Base-by-base conservation (phyloP, 306 rosid species). In the Lathyrus aphaca region DNA sequence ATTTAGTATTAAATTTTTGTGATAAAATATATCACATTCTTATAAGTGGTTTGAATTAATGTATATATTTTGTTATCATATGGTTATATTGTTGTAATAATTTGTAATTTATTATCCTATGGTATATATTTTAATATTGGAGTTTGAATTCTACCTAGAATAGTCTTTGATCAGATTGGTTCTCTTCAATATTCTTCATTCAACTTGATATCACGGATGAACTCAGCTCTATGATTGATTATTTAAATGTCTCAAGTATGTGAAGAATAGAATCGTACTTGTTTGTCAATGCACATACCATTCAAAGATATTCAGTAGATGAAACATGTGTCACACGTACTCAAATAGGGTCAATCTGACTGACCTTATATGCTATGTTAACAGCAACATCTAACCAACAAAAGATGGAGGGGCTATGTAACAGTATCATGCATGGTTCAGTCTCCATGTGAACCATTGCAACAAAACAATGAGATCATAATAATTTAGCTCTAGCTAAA, bases 401-500 rank as follows among this genome's bases (percentile, higher is more conserved):
- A 27, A 17, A 14, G 14, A 59, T 23, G 44, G 44, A 68, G 70
- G 25, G 66, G 66, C 60, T 32, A 53, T 53, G 58, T 5, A 29
- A 67, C 30, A 64, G 74, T 77, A 73, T 73, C 69, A 67, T 42
- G 5, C 69, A 67, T 42, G 5, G 27, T 15, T 32, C 2, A 45
- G 15, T 55, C 37, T 40, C 13, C 70, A 74, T 75, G 80, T 77
- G 82, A 82, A 77, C 68, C 29, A 45, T 44, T 56, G 40, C 55
- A 37, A 62, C 38, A 56, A 17, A 57, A 67, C 32, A 73, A 40
- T 50, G 43, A 64, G 76, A 56, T 51, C 72, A 72, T 64, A 64
- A 75, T 64, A 64, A 80, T 23, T 72, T 81, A 71, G 37, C 68
- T 57, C 49, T 42, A 59, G 44, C 78, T 75, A 68, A 86, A 67